Evolutionary conservation across 805 yeast genomes (phyloP), one percentile per base, ranked within the genome.

Genomic region (Lipomyces oligophaga): DNA sequence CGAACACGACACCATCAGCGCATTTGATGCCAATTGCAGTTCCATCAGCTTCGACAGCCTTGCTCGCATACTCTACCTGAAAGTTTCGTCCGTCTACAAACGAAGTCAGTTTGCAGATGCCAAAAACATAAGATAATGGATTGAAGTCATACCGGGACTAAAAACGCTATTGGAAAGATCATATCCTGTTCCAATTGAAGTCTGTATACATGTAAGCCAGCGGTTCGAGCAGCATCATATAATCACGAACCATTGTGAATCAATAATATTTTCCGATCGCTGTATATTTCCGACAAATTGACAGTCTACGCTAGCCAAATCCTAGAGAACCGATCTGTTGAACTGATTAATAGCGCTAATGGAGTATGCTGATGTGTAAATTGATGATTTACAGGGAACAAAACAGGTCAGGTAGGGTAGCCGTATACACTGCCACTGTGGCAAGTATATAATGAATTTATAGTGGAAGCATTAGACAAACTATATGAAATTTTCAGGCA

Each of bases 101-200:
- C 13, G 21, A 7, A 19, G 10, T 26, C 25, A 18, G 68, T 44
- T 65, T 68, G 13, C 8, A 26, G 30, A 26, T 8, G 11, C 8
- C 30, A 26, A 26, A 13, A 26, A 10, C 11, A 8, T 26, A 13
- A 10, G 30, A 26, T 10, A 10, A 10, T 13, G 30, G 30, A 13
- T 10, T 26, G n/a, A 28, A 15, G 33, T 18, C 77, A 54, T 69
- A 72, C 76, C 77, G 47, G 90, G 90, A 45, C 87, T 80, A 71
- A 93, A 93, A 53, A 90, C 96, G 70, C 95, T 83, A 73, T 93
- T 93, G 27, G 97, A 87, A 63, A 93, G 81, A 75, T 93, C 99
- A 79, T 93, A 93, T 16, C 99, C 99, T 24, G 99, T 93, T 60
- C 99, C 99, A 60, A 93, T 89, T 38, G 98, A 93, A 32, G 97